Percentiles rank a stretch among this genome's conserved stretches.
Evolutionary conservation across 768 basidiomycete genomes (phyloP).

Genomic region (Clitopilus hobsonii): DNA sequence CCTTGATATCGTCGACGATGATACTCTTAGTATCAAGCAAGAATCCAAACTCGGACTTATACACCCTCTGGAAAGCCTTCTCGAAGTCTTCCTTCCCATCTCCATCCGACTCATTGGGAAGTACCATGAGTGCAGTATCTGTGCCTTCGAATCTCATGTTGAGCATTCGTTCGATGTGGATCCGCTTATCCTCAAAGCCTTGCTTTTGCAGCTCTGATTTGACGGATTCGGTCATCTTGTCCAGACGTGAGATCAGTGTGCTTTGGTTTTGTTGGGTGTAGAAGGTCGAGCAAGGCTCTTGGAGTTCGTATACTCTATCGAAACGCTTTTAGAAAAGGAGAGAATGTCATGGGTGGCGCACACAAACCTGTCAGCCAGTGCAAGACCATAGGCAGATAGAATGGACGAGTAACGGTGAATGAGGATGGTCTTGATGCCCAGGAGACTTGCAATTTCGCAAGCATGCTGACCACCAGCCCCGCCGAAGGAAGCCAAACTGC

Average conservation of each 20-base stretch:
- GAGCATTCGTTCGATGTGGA: constrained; percentile 75
- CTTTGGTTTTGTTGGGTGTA: constrained; percentile 57
- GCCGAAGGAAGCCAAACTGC: constrained; percentile 79
- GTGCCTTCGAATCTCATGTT: constrained; percentile 95
- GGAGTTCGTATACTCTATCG: constrained; percentile 75
- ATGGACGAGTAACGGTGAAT: constrained; percentile 93
- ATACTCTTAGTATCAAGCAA: constrained; percentile 78
- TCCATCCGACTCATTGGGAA: constrained; percentile 41
- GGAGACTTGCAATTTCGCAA: constrained; percentile 81
- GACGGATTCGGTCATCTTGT: constrained; percentile 63
- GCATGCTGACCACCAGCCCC: constrained; percentile 92
- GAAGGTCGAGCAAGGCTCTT: constrained; percentile 84
- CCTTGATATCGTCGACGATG: constrained; percentile 91
- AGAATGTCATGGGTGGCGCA: not conserved
- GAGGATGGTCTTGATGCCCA: constrained; percentile 85
- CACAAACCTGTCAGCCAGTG: constrained; percentile 68
- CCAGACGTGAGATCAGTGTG: constrained; percentile 58
- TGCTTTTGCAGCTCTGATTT: constrained; percentile 64
- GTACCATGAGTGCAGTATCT: constrained; percentile 88
- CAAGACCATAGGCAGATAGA: constrained; percentile 91
- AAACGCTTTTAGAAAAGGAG: not conserved
- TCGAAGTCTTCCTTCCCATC: constrained; percentile 71
- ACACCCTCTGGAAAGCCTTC: constrained; percentile 71
- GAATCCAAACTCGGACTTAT: constrained; percentile 91
- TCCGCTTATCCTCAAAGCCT: constrained; percentile 73